Evolutionary conservation across 441 rosid species (phyloP).

Genomic region (Erodium texanum): DNA sequence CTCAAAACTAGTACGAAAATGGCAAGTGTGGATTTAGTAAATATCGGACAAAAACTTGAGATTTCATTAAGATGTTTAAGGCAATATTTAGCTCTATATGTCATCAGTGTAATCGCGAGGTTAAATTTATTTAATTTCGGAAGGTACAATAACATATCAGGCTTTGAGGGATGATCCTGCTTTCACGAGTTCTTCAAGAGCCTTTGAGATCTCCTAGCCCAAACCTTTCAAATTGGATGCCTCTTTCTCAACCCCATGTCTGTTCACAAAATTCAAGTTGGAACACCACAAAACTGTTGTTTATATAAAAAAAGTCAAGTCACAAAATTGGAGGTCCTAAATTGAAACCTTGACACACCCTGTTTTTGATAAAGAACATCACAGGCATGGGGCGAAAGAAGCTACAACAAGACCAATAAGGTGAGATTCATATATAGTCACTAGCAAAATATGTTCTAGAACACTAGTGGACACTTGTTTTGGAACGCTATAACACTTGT

Average conservation of each 20-base stretch:
- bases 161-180: conserved; percentile 40
- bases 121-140: conserved; percentile 21
- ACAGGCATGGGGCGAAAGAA: no score
- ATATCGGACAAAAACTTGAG: neutral
- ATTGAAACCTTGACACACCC: no score
- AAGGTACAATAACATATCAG: conserved; percentile 15
- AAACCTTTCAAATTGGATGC: conserved; percentile 64
- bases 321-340: no score
- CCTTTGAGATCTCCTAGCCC: conserved; percentile 61
- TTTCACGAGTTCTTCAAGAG: conserved; percentile 64
- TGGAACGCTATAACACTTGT: no score
- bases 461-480: no score
- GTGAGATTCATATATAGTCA: neutral
- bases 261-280: conserved; percentile 19
- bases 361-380: neutral
- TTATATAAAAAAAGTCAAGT: no score
- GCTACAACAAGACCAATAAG: conserved; percentile 5
- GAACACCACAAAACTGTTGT: no score
- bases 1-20: no score
- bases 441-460: neutral
- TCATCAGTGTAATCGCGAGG: no score
- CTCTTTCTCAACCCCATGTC: conserved; percentile 85
- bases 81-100: no score
- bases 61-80: no score
- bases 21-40: no score